A percentile compares a stretch with the other conserved stretches of the same genome.
Conservation (phyloP, 805 yeast genomes). For the Lachancea quebecensis region DNA sequence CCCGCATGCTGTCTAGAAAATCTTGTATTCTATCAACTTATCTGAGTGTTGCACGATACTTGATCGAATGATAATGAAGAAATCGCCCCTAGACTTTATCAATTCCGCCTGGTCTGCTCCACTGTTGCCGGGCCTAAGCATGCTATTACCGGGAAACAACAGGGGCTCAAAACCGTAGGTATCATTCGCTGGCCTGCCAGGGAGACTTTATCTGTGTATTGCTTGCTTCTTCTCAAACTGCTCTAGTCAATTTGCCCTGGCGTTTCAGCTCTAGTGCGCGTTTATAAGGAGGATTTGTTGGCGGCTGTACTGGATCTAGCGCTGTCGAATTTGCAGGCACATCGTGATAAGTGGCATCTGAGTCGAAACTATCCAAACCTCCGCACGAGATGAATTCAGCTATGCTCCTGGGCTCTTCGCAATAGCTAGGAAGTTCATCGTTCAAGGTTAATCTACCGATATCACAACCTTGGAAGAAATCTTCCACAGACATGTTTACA, state of each 20-base stretch:
- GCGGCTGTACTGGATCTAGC: conserved; percentile 88
- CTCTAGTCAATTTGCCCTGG: conserved; percentile 49
- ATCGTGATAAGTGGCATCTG: conserved; percentile 82
- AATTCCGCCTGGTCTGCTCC: too few relatives aligned
- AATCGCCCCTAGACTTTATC: too few relatives aligned
- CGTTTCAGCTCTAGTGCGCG: conserved; percentile 83
- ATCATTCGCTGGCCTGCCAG: conserved; percentile 2
- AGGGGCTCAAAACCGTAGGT: neutral
- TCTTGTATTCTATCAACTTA: too few relatives aligned
- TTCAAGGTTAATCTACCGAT: conserved; percentile 40
- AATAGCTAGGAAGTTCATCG: conserved; percentile 33
- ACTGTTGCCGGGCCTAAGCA: too few relatives aligned
- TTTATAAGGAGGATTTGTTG: conserved; percentile 96
- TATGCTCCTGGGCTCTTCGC: conserved; percentile 60
- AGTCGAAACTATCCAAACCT: conserved; percentile 77
- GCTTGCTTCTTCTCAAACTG: conserved; percentile 1
- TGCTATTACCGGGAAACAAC: neutral
- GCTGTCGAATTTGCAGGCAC: conserved; percentile 36
- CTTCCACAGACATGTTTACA: conserved; percentile 61
- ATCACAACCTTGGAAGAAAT: conserved; percentile 60
- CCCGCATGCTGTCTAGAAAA: too few relatives aligned
- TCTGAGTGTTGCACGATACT: too few relatives aligned
- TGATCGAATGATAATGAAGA: too few relatives aligned
- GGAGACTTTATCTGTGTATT: neutral
- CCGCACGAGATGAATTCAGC: conserved; percentile 98